A percentile compares a stretch with the other conserved stretches of the same genome.
These are phyloP conservation scores for Microstroma glucosiphilum DNA, from an alignment of 1,284 basidiomycete species.

Conservation along the genomic window DNA sequence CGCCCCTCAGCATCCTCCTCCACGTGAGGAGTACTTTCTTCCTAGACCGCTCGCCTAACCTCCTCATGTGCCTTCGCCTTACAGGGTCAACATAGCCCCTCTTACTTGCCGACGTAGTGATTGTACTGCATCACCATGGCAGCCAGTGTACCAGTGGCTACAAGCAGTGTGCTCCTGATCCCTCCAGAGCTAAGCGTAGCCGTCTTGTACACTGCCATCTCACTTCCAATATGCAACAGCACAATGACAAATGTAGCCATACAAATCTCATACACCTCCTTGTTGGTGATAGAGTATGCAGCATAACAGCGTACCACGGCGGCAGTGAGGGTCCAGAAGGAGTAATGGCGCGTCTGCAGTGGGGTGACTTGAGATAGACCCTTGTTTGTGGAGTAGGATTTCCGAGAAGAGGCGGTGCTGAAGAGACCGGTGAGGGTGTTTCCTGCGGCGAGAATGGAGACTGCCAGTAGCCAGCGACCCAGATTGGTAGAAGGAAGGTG, in stretches of 20 bases:
- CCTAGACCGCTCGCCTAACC: too few species aligned
- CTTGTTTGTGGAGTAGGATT: neutral
- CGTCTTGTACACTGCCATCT: constrained; percentile 75
- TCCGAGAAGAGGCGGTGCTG: neutral
- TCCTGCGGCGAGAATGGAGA: neutral
- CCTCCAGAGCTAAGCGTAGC: constrained; percentile 61
- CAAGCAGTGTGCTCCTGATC: constrained; percentile 70
- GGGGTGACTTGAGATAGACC: constrained; percentile 24
- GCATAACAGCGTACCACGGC: constrained; percentile 42
- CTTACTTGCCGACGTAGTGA: constrained; percentile 9
- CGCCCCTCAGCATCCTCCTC: too few species aligned
- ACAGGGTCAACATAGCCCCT: neutral
- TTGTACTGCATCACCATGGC: constrained; percentile 12
- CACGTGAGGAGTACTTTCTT: too few species aligned
- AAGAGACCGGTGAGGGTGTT: neutral
- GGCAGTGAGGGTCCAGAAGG: constrained; percentile 43
- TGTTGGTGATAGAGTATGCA: constrained; percentile 40
- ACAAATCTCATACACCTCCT: constrained; percentile 68
- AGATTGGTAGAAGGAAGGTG: neutral
- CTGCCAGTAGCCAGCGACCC: neutral
- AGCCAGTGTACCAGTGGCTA: constrained; percentile 65
- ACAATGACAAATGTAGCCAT: constrained; percentile 82
- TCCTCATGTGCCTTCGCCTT: neutral
- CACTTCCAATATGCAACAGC: constrained; percentile 78
- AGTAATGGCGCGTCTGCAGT: constrained; percentile 40